Percentiles rank a stretch among this genome's conserved stretches.
Evolutionary conservation across 169 alveolate genomes (phyloP).

Genomic region (Theileria annulata): DNA sequence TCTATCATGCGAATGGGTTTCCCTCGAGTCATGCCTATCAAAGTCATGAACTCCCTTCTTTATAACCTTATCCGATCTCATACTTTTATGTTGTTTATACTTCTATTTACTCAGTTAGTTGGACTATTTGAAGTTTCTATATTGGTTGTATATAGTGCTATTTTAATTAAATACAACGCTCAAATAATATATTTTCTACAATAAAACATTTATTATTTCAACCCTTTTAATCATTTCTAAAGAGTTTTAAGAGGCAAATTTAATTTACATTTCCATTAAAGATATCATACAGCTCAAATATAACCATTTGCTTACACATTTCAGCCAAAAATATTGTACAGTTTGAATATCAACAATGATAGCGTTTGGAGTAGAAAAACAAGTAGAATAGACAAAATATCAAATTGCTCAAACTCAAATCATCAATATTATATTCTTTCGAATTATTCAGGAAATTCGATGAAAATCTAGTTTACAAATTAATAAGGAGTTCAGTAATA

Average conservation of each 20-base stretch:
- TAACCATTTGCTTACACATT: background rate
- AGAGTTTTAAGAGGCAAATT: background rate
- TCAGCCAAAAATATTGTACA: background rate
- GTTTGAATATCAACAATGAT: background rate
- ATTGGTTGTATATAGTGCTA: background rate
- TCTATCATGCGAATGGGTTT: background rate
- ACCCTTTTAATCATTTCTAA: background rate
- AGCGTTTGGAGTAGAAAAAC: background rate
- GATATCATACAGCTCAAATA: background rate
- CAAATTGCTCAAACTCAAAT: background rate
- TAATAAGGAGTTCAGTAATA: background rate
- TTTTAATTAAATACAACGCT: background rate
- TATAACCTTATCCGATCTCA: constrained; percentile 5
- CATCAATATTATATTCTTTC: background rate
- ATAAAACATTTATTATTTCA: background rate
- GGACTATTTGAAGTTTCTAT: background rate
- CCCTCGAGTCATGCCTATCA: constrained; percentile 2
- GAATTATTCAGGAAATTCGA: background rate
- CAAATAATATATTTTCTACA: background rate
- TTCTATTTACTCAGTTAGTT: background rate
- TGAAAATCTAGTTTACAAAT: background rate
- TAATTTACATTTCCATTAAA: background rate
- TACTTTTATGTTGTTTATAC: background rate
- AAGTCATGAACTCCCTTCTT: constrained; percentile 10
- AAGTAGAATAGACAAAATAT: background rate